A percentile compares a stretch with the other conserved stretches of the same genome.
Evolutionary conservation across 805 yeast genomes (phyloP).

Genomic region (Candida loeiensis): DNA sequence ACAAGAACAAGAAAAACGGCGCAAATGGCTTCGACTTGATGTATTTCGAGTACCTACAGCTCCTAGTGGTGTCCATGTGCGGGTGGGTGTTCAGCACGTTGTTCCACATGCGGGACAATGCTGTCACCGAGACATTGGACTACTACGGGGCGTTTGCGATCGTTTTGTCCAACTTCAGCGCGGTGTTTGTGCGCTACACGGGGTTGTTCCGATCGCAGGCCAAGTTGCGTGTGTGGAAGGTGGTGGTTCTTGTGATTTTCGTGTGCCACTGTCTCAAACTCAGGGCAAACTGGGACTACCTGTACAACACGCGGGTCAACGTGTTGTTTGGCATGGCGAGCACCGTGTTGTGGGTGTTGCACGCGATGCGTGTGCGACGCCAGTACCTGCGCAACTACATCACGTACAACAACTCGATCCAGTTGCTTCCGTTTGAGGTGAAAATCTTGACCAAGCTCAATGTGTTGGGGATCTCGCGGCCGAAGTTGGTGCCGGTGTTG

Average conservation of each 20-base stretch:
- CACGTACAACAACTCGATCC: conserved; percentile 34
- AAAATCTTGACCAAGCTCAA: conserved; percentile 31
- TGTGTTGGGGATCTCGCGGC: conserved; percentile 22
- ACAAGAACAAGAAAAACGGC: conserved; percentile 15
- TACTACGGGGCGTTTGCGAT: conserved; percentile 42
- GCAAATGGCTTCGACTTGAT: conserved; percentile 19
- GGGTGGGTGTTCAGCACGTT: conserved; percentile 39
- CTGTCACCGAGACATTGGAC: conserved; percentile 38
- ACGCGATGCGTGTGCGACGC: conserved; percentile 21
- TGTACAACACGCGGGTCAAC: conserved; percentile 34
- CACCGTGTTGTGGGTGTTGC: conserved; percentile 33
- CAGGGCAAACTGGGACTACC: conserved; percentile 35
- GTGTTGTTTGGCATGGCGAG: conserved; percentile 29
- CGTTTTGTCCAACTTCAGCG: conserved; percentile 33
- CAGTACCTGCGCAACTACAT: conserved; percentile 15
- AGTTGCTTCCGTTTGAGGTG: conserved; percentile 38
- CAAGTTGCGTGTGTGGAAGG: conserved; percentile 17
- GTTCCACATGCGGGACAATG: conserved; percentile 37
- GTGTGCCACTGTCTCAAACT: conserved; percentile 28
- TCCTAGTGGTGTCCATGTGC: conserved; percentile 24
- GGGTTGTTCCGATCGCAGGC: conserved; percentile 18
- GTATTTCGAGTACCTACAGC: conserved; percentile 28
- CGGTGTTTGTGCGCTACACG: conserved; percentile 30
- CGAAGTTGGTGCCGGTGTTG: conserved; percentile 29
- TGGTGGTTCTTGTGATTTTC: conserved; percentile 17